phyloP scores from a whole-genome alignment of 1,284 basidiomycete genomes.

The Hemileia vastatrix region DNA sequence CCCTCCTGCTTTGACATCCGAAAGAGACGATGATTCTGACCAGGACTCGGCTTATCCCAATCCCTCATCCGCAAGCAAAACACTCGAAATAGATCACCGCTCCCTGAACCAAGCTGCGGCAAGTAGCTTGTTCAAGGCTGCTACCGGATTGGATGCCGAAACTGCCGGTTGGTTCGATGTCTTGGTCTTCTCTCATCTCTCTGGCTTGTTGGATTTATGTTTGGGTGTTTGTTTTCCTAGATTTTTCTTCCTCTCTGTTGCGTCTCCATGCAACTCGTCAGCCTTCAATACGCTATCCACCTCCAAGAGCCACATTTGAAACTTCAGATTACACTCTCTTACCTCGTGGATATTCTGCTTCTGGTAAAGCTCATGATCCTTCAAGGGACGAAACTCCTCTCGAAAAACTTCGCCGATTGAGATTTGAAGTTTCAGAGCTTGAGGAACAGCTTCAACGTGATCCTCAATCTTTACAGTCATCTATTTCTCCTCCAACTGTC shows the following conservation, averaged over 20 bases:
- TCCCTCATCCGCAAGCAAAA: too few species aligned
- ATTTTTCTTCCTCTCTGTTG: constrained; percentile 20
- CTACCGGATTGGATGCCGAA: constrained; percentile 9
- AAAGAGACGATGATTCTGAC: constrained; percentile 21
- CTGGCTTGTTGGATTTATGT: not conserved
- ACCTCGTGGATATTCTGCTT: constrained; percentile 10
- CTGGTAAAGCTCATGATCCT: constrained; percentile 18
- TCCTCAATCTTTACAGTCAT: not conserved
- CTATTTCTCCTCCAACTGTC: not conserved
- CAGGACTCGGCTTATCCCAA: not conserved
- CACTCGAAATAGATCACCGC: constrained; percentile 13
- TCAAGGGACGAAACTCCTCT: constrained; percentile 45
- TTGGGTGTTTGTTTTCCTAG: not conserved
- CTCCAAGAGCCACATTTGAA: constrained; percentile 9
- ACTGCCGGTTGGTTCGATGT: constrained; percentile 10
- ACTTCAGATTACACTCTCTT: constrained; percentile 14
- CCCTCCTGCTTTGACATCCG: constrained; percentile 47
- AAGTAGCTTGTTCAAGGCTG: constrained; percentile 7
- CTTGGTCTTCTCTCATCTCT: not conserved
- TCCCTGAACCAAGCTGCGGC: constrained; percentile 11
- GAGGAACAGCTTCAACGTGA: constrained; percentile 44
- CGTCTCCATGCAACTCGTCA: constrained; percentile 2
- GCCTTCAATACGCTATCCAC: constrained; percentile 15
- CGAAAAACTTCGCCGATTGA: constrained; percentile 46
- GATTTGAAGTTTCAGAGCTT: constrained; percentile 48